These are phyloP conservation scores for Serendipita sp. DNA, from an alignment of 768 basidiomycete species.

Conservation along the genomic window DNA sequence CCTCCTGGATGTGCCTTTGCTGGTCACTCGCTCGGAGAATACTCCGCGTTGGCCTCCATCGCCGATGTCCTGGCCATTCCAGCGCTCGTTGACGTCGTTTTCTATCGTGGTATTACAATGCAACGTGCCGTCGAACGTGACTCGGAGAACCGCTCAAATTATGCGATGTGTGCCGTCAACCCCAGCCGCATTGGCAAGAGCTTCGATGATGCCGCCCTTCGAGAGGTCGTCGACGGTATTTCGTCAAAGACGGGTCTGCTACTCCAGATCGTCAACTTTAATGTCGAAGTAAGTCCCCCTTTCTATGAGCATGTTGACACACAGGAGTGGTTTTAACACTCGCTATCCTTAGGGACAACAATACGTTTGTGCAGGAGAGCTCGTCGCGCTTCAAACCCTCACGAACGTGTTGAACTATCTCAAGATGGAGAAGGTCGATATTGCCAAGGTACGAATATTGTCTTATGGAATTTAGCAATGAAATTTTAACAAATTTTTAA, in stretches of 20 bases:
- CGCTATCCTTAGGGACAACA: conserved; percentile 69
- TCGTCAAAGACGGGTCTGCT: conserved; percentile 58
- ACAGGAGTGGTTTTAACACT: no score
- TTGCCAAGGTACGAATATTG: conserved; percentile 45
- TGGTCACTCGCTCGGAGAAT: conserved; percentile 96
- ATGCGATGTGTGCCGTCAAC: conserved; percentile 99
- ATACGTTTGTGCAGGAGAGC: conserved; percentile 98
- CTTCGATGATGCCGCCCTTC: conserved; percentile 89
- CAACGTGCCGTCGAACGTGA: conserved; percentile 98
- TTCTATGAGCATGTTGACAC: no score
- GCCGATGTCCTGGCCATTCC: conserved; percentile 93
- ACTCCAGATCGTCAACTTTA: conserved; percentile 97
- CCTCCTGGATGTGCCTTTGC: conserved; percentile 89
- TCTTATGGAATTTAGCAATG: conserved; percentile 8
- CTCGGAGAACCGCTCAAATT: conserved; percentile 80
- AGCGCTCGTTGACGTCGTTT: conserved; percentile 91
- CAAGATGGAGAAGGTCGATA: conserved; percentile 92
- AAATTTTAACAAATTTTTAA: not conserved
- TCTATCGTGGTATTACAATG: conserved; percentile 99
- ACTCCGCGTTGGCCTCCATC: conserved; percentile 94
- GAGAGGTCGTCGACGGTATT: conserved; percentile 92
- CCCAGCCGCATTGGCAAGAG: conserved; percentile 86
- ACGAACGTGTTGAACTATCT: conserved; percentile 94
- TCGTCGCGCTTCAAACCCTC: conserved; percentile 81
- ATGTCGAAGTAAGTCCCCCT: conserved; percentile 57